Base-by-base conservation (phyloP, 1,284 basidiomycete genomes). In the Trichosporon sp. region DNA sequence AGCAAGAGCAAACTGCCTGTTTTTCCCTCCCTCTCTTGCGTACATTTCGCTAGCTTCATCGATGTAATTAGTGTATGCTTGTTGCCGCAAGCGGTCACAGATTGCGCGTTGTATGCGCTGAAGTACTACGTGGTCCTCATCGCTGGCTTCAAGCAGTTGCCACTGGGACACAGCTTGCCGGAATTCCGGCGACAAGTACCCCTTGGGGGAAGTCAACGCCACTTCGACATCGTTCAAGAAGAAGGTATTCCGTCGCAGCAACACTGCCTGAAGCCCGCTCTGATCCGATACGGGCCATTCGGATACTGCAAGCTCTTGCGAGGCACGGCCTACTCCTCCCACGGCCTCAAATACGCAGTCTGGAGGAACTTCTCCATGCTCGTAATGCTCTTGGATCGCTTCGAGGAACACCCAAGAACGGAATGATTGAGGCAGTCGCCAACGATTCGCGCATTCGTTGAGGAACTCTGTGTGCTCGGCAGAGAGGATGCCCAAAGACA, bases 281-380 rank as follows among this genome's bases (percentile, higher is more conserved):
- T 73, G 77, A 78, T 99, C 96, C 72, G 88, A 86, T 48, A 85
- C 85, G 4, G 92, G 88, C 96, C 96, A 98, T 56, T 88, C 86
- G 66, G 91, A 90, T 56, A 94, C 74, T 64, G 89, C 88, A 48
- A 87, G 86, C 74, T 95, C 92, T 48, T 88, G 85, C 76, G 91
- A 86, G 2, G 90, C 88, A 78, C 91, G 91, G 40, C 87, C 85
- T 14, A 96, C 88, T 66, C 89, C 89, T 67, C 89, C 87, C 63
- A 97, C 84, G 14, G 94, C 95, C 81, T 98, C 96, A 0, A 91
- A 91, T 66, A 99, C 90, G 82, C 96, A 99, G 78, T 97, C 96
- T 76, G 96, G 85, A 2, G 96, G 96, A 5, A 98, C 92, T 76
- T 96, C 91, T 76, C 93, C 92, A 32, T 92, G 88, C 84, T 96